Base-by-base conservation (phyloP, 345 rosid genomes). In the Melaleuca quinquenervia region DNA sequence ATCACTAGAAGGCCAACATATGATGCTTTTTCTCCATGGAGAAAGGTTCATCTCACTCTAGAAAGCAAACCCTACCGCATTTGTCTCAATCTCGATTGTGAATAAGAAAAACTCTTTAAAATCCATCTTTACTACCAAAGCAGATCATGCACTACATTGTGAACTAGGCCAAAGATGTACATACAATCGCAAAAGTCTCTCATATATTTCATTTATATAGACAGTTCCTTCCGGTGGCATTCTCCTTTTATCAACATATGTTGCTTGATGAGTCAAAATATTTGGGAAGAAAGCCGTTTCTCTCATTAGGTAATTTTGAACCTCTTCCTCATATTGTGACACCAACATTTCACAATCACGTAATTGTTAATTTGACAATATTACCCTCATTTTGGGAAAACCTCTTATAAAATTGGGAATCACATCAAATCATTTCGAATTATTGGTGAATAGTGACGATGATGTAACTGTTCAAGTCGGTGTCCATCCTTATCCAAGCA, bases 341-440 rank as follows among this genome's bases (percentile, higher is more conserved):
- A 58, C 64, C 5, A 11, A 58, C n/a, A 58, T 6, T 58, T 58
- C 70, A 58, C 64, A 26, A 11, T 0, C 16, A 58, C 70, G 32
- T n/a, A 26, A 26, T 13, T 58, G 1, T 58, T 32, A 58, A 58
- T 1, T 58, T 58, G 32, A 58, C 32, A 26, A n/a, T 26, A 58
- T 58, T n/a, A 58, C 26, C 4, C 41, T 41, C 41, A 41, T 41
- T 41, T 41, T 41, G 41, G 41, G 18, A 6, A 7, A 58, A 2
- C n/a, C 32, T n/a, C 8, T 0, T 8, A n/a, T 10, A 0, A 6
- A 58, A 16, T 58, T 58, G 70, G 70, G 18, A 58, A 58, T 26
- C 0, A 32, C 26, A 26, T n/a, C 6, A 0, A 58, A 12, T 58
- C 18, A 0, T 58, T n/a, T 58, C 4, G 0, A 6, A 58, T 26